Evolutionary conservation across 2,329 filamentous ascomycete genomes (phyloP).

Genomic region (Penicillium vulpinum): DNA sequence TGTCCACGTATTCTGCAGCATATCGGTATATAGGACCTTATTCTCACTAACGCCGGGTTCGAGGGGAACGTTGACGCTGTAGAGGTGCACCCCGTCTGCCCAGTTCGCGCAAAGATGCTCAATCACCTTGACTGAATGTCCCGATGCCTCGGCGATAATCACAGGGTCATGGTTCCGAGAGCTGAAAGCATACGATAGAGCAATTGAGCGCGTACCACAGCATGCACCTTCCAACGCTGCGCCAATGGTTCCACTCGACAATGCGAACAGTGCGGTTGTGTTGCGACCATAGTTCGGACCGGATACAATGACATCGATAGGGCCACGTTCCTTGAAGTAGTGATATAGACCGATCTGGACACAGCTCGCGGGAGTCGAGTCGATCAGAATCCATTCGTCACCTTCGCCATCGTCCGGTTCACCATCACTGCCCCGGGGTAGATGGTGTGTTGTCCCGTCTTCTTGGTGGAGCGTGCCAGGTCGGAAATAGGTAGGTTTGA

Average conservation of each 20-base stretch:
- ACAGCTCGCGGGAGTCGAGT: constrained; percentile 78
- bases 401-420: constrained; percentile 48
- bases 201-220: constrained; percentile 70
- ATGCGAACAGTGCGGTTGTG: constrained; percentile 74
- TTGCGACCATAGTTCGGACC: constrained; percentile 84
- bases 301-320: constrained; percentile 73
- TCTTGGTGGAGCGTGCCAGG: constrained; percentile 61
- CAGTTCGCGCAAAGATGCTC: constrained; percentile 77
- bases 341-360: constrained; percentile 81
- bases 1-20: constrained; percentile 89
- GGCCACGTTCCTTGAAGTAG: constrained; percentile 70
- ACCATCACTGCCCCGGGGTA: constrained; percentile 57
- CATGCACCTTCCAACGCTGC: constrained; percentile 75
- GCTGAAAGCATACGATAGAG: constrained; percentile 89
- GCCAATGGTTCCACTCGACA: constrained; percentile 75
- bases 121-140: constrained; percentile 72
- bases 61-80: constrained; percentile 86
- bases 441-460: constrained; percentile 66
- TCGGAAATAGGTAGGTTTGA: constrained; percentile 82
- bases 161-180: constrained; percentile 76
- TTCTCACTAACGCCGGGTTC: constrained; percentile 69
- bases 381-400: constrained; percentile 79
- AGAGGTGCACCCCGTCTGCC: constrained; percentile 74
- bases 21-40: constrained; percentile 77
- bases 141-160: constrained; percentile 75